These are phyloP conservation scores for Podospora pseudocomata DNA, from an alignment of 495 filamentous ascomycete genomes.

Conservation along the genomic window DNA sequence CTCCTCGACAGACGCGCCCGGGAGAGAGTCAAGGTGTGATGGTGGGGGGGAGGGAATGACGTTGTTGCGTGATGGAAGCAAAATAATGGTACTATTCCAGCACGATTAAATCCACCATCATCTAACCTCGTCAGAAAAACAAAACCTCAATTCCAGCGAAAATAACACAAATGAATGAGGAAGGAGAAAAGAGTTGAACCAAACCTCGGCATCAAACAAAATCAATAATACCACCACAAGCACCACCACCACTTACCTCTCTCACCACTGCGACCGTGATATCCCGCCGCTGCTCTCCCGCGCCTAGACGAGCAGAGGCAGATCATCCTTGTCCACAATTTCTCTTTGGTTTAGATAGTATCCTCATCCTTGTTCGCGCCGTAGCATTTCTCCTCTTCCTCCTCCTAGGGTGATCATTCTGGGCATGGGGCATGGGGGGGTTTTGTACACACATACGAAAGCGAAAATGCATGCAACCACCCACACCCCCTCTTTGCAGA, in stretches of 20 bases:
- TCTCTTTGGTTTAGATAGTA: not conserved
- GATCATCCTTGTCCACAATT: not conserved
- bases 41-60: not conserved
- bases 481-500: no score
- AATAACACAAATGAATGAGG: not conserved
- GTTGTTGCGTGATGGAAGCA: not conserved
- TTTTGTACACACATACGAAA: not conserved
- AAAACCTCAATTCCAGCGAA: not conserved
- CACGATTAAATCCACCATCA: not conserved
- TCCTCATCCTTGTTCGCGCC: not conserved
- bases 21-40: not conserved
- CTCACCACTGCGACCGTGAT: constrained; percentile 1
- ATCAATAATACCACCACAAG: not conserved
- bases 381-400: not conserved
- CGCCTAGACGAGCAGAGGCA: not conserved
- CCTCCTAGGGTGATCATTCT: not conserved
- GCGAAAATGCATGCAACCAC: not conserved
- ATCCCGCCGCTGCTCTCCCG: constrained; percentile 3
- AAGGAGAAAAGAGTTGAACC: not conserved
- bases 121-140: not conserved
- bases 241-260: not conserved
- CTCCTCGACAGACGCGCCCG: not conserved
- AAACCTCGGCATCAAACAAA: not conserved
- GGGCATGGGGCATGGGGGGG: not conserved
- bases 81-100: not conserved